These are phyloP conservation scores for Arthrinium puccinioides DNA, from an alignment of 2,329 filamentous ascomycete genomes.

Conservation along the genomic window DNA sequence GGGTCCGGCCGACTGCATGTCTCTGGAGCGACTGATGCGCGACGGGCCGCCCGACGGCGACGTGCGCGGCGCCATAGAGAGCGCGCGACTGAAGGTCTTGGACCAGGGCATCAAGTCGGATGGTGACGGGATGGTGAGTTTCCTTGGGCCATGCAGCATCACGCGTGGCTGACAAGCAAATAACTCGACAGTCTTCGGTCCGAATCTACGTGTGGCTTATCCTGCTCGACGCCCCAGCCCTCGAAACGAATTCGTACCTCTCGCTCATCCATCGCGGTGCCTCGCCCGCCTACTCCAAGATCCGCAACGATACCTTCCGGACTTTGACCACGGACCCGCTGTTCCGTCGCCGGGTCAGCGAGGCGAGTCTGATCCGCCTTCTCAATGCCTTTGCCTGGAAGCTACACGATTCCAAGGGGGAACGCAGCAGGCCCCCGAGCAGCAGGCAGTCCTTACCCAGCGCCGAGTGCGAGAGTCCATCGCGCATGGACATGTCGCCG, in stretches of 20 bases:
- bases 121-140: constrained; percentile 69
- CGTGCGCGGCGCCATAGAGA: constrained; percentile 58
- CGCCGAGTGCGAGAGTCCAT: constrained; percentile 13
- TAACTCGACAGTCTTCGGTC: constrained; percentile 70
- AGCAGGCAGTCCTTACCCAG: constrained; percentile 20
- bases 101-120: constrained; percentile 72
- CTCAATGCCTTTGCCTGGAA: constrained; percentile 95
- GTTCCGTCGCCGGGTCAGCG: constrained; percentile 89
- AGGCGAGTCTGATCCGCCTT: constrained; percentile 88
- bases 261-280: constrained; percentile 85
- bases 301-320: constrained; percentile 96
- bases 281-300: constrained; percentile 93
- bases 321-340: constrained; percentile 95
- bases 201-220: constrained; percentile 97
- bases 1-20: constrained; percentile 46
- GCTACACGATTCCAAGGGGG: constrained; percentile 69
- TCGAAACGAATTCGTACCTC: constrained; percentile 84
- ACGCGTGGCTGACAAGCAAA: constrained; percentile 2
- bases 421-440: constrained; percentile 25
- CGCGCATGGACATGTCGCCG: constrained; percentile 28
- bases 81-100: constrained; percentile 65
- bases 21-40: constrained; percentile 68
- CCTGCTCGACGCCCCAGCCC: constrained; percentile 77
- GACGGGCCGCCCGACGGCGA: constrained; percentile 73
- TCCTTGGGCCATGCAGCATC: constrained; percentile 1